These are phyloP conservation scores for Zygotorulaspora chibaensis DNA, from an alignment of 805 yeast genomes.

Conservation along the genomic window DNA sequence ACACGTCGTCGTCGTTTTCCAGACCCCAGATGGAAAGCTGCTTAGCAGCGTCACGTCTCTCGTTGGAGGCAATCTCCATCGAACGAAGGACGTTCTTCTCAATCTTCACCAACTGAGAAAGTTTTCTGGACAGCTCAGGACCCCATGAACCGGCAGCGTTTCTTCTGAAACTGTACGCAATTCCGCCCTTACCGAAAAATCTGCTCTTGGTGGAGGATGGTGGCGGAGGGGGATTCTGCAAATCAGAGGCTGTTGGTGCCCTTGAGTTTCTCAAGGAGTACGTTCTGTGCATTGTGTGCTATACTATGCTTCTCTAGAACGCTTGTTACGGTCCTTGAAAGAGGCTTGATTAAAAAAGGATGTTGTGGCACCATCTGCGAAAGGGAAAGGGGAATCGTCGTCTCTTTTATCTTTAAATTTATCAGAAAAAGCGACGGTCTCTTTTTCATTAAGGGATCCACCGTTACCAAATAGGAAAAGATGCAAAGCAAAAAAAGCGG, in stretches of 20 bases:
- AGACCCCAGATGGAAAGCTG: conserved; percentile 86
- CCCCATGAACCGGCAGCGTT: conserved; percentile 75
- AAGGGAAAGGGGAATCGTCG: neutral
- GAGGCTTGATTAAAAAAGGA: neutral
- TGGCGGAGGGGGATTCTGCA: conserved; percentile 93
- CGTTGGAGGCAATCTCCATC: conserved; percentile 70
- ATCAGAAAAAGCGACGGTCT: neutral
- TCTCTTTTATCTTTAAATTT: conserved; percentile 2
- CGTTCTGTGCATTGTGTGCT: conserved; percentile 83
- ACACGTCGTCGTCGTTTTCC: conserved; percentile 78
- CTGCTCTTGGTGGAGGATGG: conserved; percentile 77
- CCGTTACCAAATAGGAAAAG: neutral
- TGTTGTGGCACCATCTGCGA: neutral
- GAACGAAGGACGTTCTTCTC: conserved; percentile 80
- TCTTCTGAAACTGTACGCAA: conserved; percentile 57
- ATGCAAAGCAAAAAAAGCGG: neutral
- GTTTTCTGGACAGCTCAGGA: conserved; percentile 72
- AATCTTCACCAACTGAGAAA: conserved; percentile 70
- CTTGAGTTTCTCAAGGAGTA: conserved; percentile 91
- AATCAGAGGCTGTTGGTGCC: conserved; percentile 96
- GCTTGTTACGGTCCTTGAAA: neutral
- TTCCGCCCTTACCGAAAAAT: conserved; percentile 81
- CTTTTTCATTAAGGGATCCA: conserved; percentile 1
- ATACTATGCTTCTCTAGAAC: neutral
- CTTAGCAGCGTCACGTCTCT: conserved; percentile 76